phyloP scores from a whole-genome alignment of 2,329 filamentous ascomycete species.

The Thelonectria olida region DNA sequence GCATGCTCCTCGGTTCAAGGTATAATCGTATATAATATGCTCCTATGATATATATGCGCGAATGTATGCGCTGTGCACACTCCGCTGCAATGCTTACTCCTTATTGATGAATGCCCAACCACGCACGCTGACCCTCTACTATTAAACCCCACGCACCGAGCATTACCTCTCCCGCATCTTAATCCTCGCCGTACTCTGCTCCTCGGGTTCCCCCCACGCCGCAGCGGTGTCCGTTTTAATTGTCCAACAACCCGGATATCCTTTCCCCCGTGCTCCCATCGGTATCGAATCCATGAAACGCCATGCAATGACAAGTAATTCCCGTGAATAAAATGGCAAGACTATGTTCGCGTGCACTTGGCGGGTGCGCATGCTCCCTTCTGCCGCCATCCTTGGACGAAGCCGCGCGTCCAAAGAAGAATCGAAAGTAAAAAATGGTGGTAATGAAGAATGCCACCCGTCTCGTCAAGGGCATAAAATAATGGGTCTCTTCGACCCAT shows the following conservation, averaged over 20 bases:
- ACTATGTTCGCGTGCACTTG: conserved; percentile 8
- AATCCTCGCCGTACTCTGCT: background rate
- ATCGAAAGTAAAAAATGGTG: conserved; percentile 25
- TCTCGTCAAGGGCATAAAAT: conserved; percentile 31
- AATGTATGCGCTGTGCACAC: background rate
- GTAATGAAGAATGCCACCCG: conserved; percentile 20
- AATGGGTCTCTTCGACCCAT: background rate
- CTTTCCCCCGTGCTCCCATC: background rate
- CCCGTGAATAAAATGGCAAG: conserved; percentile 3
- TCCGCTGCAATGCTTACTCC: background rate
- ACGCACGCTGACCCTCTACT: background rate
- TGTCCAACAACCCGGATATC: background rate
- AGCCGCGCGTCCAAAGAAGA: conserved; percentile 4
- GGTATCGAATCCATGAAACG: conserved; percentile 29
- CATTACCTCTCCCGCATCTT: background rate
- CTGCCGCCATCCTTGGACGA: background rate
- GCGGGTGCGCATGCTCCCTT: conserved; percentile 4
- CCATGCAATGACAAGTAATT: conserved; percentile 32
- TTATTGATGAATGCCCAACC: background rate
- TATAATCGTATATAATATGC: background rate
- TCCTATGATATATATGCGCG: background rate
- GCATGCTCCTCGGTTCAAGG: background rate
- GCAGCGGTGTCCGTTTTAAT: background rate
- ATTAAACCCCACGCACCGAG: background rate
- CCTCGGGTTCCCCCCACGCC: background rate